Conservation (phyloP, 169 alveolate species). For the Cytauxzoon felis region DNA sequence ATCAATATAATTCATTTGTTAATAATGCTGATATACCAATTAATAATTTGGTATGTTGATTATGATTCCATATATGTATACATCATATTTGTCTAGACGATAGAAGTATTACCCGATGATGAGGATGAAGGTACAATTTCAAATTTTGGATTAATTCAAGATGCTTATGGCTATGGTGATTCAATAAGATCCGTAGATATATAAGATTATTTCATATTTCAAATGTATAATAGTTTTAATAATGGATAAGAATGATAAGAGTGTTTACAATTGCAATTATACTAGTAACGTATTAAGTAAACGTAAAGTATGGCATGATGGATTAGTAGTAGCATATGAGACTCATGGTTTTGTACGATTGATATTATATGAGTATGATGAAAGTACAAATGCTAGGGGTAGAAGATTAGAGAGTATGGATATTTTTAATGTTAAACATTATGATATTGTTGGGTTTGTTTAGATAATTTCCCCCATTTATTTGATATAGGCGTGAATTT, state of each 20-base stretch:
- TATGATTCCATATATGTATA: background rate
- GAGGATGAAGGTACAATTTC: slow-evolving; percentile 39
- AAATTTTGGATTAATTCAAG: slow-evolving; percentile 26
- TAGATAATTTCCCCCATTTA: background rate
- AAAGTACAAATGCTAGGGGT: background rate
- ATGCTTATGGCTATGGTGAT: slow-evolving; percentile 51
- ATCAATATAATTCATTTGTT: background rate
- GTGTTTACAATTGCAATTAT: slow-evolving; percentile 32
- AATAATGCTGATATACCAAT: background rate
- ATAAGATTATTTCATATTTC: background rate
- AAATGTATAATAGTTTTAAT: background rate
- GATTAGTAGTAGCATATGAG: slow-evolving; percentile 17
- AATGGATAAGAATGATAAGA: background rate
- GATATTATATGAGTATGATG: slow-evolving; percentile 29
- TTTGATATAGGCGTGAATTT: slow-evolving; percentile 10
- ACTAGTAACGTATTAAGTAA: slow-evolving; percentile 30
- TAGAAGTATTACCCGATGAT: slow-evolving; percentile 50
- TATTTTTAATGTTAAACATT: slow-evolving; percentile 9
- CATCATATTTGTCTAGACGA: slow-evolving; percentile 14
- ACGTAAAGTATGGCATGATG: slow-evolving; percentile 47
- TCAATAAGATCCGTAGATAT: background rate
- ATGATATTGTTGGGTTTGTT: slow-evolving; percentile 16
- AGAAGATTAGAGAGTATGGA: slow-evolving; percentile 31
- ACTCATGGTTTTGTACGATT: slow-evolving; percentile 31
- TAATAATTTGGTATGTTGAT: slow-evolving; percentile 4